Percentiles rank a stretch among this genome's conserved stretches.
phyloP scores from a whole-genome alignment of 805 yeast species.

The Candida mattraensis region DNA sequence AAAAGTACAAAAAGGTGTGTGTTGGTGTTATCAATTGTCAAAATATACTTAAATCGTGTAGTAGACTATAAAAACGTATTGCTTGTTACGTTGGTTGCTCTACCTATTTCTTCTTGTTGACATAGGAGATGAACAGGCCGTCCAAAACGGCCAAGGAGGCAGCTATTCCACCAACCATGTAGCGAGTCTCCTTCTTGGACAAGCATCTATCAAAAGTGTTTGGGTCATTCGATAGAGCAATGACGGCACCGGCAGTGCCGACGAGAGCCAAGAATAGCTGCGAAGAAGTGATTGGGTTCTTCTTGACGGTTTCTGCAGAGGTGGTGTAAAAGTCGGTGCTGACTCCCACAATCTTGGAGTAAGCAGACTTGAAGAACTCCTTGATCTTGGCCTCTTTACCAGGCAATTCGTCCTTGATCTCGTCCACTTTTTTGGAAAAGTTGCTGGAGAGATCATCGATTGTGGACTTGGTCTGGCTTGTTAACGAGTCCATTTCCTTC shows the following conservation, averaged over 20 bases:
- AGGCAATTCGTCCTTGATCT: slow-evolving; percentile 22
- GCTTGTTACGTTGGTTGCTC: background rate
- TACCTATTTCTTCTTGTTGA: slow-evolving; percentile 16
- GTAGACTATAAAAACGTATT: too few species aligned
- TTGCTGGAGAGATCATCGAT: slow-evolving; percentile 16
- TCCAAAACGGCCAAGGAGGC: slow-evolving; percentile 20
- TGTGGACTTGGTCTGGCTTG: slow-evolving; percentile 18
- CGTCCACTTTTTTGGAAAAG: slow-evolving; percentile 20
- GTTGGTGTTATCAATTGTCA: too few species aligned
- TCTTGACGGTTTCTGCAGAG: slow-evolving; percentile 16
- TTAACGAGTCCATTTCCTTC: slow-evolving; percentile 18
- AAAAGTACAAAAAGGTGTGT: slow-evolving; percentile 8
- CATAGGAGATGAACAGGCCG: slow-evolving; percentile 17
- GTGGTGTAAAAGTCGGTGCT: slow-evolving; percentile 12
- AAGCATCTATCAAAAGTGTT: slow-evolving; percentile 14
- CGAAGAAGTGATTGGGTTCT: slow-evolving; percentile 24
- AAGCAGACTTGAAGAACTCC: slow-evolving; percentile 16
- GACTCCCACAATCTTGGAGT: slow-evolving; percentile 13
- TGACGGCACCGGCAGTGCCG: slow-evolving; percentile 22
- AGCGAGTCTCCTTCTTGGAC: slow-evolving; percentile 11
- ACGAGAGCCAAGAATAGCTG: slow-evolving; percentile 22
- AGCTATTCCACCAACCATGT: slow-evolving; percentile 12
- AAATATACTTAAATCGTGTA: too few species aligned
- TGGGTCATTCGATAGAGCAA: slow-evolving; percentile 17
- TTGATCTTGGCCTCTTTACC: slow-evolving; percentile 17